A percentile compares a stretch with the other conserved stretches of the same genome.
These are phyloP conservation scores for Sechiopsis laciniata DNA, from an alignment of 306 rosid species.

Conservation along the genomic window DNA sequence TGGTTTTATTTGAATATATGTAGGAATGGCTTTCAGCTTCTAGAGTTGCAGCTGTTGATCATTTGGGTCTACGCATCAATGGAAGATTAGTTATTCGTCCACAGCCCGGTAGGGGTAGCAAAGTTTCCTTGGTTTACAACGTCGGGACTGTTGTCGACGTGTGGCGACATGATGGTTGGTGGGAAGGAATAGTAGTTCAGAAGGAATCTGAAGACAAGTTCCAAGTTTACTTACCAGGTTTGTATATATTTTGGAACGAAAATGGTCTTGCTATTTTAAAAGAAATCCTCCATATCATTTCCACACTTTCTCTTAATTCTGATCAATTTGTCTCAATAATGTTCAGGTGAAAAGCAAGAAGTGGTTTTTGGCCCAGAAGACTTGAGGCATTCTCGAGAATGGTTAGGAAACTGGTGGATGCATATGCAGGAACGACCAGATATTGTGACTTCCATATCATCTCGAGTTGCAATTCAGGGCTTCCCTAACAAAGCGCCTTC, in stretches of 20 bases:
- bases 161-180: slow-evolving; percentile 94
- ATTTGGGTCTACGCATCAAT: slow-evolving; percentile 39
- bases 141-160: slow-evolving; percentile 67
- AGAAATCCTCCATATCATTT: background rate
- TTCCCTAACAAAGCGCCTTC: slow-evolving; percentile 17
- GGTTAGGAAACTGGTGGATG: slow-evolving; percentile 62
- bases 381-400: slow-evolving; percentile 64
- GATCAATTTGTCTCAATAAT: background rate
- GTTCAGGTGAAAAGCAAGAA: slow-evolving; percentile 56
- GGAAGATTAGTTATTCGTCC: slow-evolving; percentile 59
- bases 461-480: slow-evolving; percentile 27
- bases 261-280: background rate
- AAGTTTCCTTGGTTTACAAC: slow-evolving; percentile 31
- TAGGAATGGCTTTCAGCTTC: slow-evolving; percentile 82
- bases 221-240: slow-evolving; percentile 75
- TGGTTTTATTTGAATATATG: background rate
- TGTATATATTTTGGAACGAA: background rate
- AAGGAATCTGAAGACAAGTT: slow-evolving; percentile 43
- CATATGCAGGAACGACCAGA: slow-evolving; percentile 53
- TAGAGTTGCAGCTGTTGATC: slow-evolving; percentile 49
- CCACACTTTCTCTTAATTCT: background rate
- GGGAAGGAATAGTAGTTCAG: slow-evolving; percentile 77
- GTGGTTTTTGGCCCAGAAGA: slow-evolving; percentile 33
- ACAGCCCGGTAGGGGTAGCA: slow-evolving; percentile 24
- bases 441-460: slow-evolving; percentile 33